phyloP scores from a whole-genome alignment of 805 yeast species.

The Vanderwaltozyma yarrowii region DNA sequence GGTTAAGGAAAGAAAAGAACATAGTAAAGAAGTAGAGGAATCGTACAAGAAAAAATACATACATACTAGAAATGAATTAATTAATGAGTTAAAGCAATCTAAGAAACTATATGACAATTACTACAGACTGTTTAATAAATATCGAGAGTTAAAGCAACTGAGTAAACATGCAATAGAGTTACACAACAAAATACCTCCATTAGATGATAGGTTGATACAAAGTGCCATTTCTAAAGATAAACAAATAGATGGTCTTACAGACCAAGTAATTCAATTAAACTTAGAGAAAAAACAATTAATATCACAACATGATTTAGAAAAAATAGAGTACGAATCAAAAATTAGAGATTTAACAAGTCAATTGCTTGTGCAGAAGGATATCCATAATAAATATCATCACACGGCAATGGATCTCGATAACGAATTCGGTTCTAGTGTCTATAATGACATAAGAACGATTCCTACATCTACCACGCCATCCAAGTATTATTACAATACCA shows the following conservation, averaged over 20 bases:
- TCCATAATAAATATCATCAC: not conserved
- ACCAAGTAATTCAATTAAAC: slow-evolving; percentile 8
- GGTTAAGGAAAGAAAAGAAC: slow-evolving; percentile 5
- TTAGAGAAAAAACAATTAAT: slow-evolving; percentile 1
- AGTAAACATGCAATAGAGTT: slow-evolving; percentile 6
- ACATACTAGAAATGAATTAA: slow-evolving; percentile 23
- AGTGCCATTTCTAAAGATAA: slow-evolving; percentile 18
- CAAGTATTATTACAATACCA: too few species aligned
- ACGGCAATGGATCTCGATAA: not conserved
- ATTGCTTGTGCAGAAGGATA: not conserved
- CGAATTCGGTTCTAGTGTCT: too few species aligned
- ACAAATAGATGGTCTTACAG: slow-evolving; percentile 23
- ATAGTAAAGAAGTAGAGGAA: slow-evolving; percentile 5
- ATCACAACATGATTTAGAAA: slow-evolving; percentile 1
- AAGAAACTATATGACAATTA: slow-evolving; percentile 30
- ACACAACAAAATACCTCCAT: slow-evolving; percentile 8
- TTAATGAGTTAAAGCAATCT: slow-evolving; percentile 26
- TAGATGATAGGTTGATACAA: slow-evolving; percentile 21
- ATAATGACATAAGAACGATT: too few species aligned
- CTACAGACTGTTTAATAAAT: slow-evolving; percentile 24
- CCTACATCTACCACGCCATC: too few species aligned
- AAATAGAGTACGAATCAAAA: slow-evolving; percentile 15
- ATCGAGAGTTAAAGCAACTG: slow-evolving; percentile 19
- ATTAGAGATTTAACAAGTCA: slow-evolving; percentile 23
- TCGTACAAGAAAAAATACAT: slow-evolving; percentile 19